These are phyloP conservation scores for Aurifilum marmelostoma DNA, from an alignment of 2,329 filamentous ascomycete genomes.

Conservation along the genomic window DNA sequence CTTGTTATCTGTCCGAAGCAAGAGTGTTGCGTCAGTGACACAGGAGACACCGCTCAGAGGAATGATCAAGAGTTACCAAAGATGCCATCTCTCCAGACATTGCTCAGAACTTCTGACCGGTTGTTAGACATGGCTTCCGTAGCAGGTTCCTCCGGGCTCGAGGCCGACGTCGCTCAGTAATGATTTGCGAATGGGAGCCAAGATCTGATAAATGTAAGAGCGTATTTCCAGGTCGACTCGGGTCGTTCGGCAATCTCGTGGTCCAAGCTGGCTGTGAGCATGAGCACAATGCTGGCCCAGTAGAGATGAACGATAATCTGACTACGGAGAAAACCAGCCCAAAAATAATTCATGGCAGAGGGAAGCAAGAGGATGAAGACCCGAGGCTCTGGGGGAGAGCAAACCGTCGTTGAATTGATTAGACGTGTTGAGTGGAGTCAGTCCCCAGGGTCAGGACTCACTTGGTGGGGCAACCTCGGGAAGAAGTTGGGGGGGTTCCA, in stretches of 20 bases:
- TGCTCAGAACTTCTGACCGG: constrained; percentile 72
- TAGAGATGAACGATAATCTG: constrained; percentile 24
- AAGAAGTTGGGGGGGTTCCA: not conserved
- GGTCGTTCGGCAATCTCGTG: constrained; percentile 14
- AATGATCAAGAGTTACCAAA: constrained; percentile 63
- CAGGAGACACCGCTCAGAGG: not conserved
- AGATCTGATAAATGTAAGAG: not conserved
- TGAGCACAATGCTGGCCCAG: constrained; percentile 24
- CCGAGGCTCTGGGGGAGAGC: not conserved
- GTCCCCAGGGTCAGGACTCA: not conserved
- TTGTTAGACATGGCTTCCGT: constrained; percentile 29
- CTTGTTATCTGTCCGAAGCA: constrained; percentile 65
- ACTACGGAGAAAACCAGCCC: constrained; percentile 7
- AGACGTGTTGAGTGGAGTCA: not conserved
- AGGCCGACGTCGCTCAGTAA: not conserved
- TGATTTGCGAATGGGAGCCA: not conserved
- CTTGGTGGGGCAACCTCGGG: constrained; percentile 3
- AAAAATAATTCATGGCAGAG: constrained; percentile 16
- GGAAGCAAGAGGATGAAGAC: not conserved
- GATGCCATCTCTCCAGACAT: constrained; percentile 84
- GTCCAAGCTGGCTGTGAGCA: constrained; percentile 20
- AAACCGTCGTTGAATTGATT: constrained; percentile 1
- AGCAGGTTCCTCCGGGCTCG: not conserved
- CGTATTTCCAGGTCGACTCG: not conserved
- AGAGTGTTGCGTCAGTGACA: not conserved